Evolutionary conservation across 352 stramenopile species (phyloP).

Genomic region (Pythium dissimile): DNA sequence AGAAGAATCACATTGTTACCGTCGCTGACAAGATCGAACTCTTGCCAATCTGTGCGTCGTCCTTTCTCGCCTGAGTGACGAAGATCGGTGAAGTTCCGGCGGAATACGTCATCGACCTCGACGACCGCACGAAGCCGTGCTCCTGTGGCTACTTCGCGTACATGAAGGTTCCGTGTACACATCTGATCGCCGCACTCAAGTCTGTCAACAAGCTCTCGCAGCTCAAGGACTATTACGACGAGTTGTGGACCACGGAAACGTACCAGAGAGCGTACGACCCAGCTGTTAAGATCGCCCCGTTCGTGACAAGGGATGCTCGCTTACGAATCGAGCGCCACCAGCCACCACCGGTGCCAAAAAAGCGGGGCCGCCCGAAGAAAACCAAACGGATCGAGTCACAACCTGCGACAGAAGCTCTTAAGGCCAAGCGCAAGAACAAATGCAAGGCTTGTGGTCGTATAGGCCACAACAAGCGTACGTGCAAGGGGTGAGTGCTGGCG

Average conservation of each 20-base stretch:
- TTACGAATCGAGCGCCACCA: neutral
- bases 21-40: neutral
- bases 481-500: too few relatives aligned
- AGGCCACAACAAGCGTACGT: constrained; percentile 1
- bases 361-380: constrained; percentile 2
- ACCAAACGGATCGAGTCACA: constrained; percentile 4
- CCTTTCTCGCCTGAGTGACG: neutral
- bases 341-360: constrained; percentile 1
- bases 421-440: neutral
- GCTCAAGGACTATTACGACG: neutral
- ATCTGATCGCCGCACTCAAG: too few relatives aligned
- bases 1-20: too few relatives aligned
- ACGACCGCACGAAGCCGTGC: neutral
- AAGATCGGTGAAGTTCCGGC: neutral
- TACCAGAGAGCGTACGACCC: neutral
- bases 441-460: neutral
- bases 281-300: neutral
- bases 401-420: neutral
- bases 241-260: neutral
- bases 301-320: neutral
- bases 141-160: neutral
- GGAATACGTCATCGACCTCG: neutral
- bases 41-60: neutral
- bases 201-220: too few relatives aligned
- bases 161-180: neutral